A percentile compares a stretch with the other conserved stretches of the same genome.
phyloP scores from a whole-genome alignment of 2,329 filamentous ascomycete genomes.

The Rachicladosporium sp. region DNA sequence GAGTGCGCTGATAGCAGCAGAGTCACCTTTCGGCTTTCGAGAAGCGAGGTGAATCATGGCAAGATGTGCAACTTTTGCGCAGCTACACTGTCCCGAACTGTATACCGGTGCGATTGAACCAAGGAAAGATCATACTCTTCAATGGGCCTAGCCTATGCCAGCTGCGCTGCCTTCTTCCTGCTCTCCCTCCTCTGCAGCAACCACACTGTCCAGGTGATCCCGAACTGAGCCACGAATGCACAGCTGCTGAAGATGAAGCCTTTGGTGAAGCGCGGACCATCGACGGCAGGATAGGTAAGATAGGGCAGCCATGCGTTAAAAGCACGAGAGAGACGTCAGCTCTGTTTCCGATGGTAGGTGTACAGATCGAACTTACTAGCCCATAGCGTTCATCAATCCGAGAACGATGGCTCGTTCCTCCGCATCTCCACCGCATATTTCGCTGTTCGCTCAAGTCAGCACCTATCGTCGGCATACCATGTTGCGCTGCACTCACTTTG shows the following conservation, averaged over 20 bases:
- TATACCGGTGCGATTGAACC: too few relatives aligned
- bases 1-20: too few relatives aligned
- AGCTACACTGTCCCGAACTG: too few relatives aligned
- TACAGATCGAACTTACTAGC: slow-evolving; percentile 14
- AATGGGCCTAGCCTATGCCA: too few relatives aligned
- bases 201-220: slow-evolving; percentile 14
- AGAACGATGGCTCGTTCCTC: slow-evolving; percentile 56
- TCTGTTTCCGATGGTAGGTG: too few relatives aligned
- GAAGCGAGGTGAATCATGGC: too few relatives aligned
- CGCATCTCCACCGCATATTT: slow-evolving; percentile 44
- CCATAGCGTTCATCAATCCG: slow-evolving; percentile 55
- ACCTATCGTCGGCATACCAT: too few relatives aligned
- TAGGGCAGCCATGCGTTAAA: slow-evolving; percentile 55
- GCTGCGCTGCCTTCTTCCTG: slow-evolving; percentile 4
- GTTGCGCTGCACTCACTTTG: slow-evolving; percentile 5
- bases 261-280: neutral
- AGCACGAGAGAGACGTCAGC: slow-evolving; percentile 29
- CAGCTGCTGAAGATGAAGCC: slow-evolving; percentile 26
- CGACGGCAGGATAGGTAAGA: neutral
- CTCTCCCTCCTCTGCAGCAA: slow-evolving; percentile 12
- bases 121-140: too few relatives aligned
- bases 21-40: too few relatives aligned
- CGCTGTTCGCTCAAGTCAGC: slow-evolving; percentile 10
- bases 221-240: slow-evolving; percentile 13
- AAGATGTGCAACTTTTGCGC: too few relatives aligned